Evolutionary conservation across 192 early-diverging fungal genomes (phyloP).

Genomic region (Geranomyces michiganensis): DNA sequence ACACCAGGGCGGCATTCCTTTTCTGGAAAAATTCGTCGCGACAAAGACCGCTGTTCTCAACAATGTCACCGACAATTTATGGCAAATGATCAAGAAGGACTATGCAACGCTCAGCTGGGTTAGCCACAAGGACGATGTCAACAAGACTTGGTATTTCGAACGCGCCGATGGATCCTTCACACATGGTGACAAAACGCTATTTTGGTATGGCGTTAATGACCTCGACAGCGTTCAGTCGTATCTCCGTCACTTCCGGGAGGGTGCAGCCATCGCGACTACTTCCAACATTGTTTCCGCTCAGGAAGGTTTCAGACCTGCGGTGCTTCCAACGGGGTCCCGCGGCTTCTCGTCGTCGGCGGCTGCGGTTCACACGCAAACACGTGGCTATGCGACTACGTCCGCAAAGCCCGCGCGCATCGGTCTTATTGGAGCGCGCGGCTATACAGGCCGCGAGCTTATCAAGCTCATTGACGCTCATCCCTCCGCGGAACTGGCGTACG

Average conservation of each 20-base stretch:
- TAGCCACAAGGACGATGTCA: slow-evolving; percentile 72
- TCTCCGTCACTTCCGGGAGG: slow-evolving; percentile 52
- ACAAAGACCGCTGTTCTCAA: slow-evolving; percentile 86
- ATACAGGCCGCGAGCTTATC: slow-evolving; percentile 95
- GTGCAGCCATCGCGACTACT: slow-evolving; percentile 1
- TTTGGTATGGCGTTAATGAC: slow-evolving; percentile 93
- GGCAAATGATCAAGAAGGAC: slow-evolving; percentile 86
- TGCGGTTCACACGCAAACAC: background rate
- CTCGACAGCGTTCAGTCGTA: slow-evolving; percentile 73
- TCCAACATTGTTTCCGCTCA: slow-evolving; percentile 31
- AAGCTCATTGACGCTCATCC: slow-evolving; percentile 84
- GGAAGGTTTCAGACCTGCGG: background rate
- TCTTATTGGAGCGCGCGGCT: slow-evolving; percentile 96
- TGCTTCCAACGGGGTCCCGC: slow-evolving; percentile 8
- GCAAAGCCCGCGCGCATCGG: slow-evolving; percentile 57
- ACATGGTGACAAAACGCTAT: slow-evolving; percentile 76
- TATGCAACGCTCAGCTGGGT: slow-evolving; percentile 82
- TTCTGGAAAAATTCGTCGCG: slow-evolving; percentile 89
- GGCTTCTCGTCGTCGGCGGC: slow-evolving; percentile 17
- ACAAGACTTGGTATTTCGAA: slow-evolving; percentile 96
- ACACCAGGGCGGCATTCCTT: slow-evolving; percentile 54
- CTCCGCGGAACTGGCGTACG: slow-evolving; percentile 78
- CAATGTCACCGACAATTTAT: slow-evolving; percentile 96
- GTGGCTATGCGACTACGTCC: slow-evolving; percentile 16
- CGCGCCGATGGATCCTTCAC: slow-evolving; percentile 86